These are phyloP conservation scores for Monosporozyma aerobia DNA, from an alignment of 805 yeast genomes.

Conservation along the genomic window DNA sequence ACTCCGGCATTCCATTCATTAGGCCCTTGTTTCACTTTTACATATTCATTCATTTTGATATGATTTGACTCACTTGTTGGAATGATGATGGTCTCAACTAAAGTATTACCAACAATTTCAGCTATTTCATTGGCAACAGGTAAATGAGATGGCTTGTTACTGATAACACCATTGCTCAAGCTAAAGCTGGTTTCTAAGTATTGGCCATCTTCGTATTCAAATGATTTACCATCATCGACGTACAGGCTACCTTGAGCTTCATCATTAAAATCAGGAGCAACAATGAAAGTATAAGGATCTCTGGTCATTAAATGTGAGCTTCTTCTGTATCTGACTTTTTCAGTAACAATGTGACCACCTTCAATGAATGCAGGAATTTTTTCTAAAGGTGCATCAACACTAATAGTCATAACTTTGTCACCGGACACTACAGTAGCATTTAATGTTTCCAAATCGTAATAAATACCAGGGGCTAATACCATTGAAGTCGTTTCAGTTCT, in stretches of 20 bases:
- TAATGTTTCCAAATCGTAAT: slow-evolving; percentile 44
- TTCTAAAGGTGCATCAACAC: slow-evolving; percentile 38
- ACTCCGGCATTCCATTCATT: slow-evolving; percentile 4
- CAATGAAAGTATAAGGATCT: slow-evolving; percentile 73
- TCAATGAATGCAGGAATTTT: slow-evolving; percentile 63
- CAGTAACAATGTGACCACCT: slow-evolving; percentile 70
- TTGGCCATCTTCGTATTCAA: slow-evolving; percentile 44
- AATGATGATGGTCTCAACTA: slow-evolving; percentile 47
- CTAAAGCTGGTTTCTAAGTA: slow-evolving; percentile 37
- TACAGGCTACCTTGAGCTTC: slow-evolving; percentile 54
- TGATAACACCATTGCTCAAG: slow-evolving; percentile 28
- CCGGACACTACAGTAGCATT: slow-evolving; percentile 27
- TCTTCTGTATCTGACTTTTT: slow-evolving; percentile 69
- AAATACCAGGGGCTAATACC: slow-evolving; percentile 39
- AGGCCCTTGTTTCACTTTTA: slow-evolving; percentile 29
- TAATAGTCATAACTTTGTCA: slow-evolving; percentile 14
- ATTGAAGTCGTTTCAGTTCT: slow-evolving; percentile 33
- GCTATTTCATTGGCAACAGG: slow-evolving; percentile 11
- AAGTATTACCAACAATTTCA: slow-evolving; percentile 28
- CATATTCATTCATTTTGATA: slow-evolving; percentile 4
- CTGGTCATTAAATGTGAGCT: slow-evolving; percentile 62
- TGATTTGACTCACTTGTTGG: slow-evolving; percentile 28
- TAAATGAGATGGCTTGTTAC: slow-evolving; percentile 22
- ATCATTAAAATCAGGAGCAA: slow-evolving; percentile 46
- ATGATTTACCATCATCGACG: slow-evolving; percentile 79